Evolutionary conservation across 2,329 filamentous ascomycete species (phyloP).

Genomic region (Nothopassalora personata): DNA sequence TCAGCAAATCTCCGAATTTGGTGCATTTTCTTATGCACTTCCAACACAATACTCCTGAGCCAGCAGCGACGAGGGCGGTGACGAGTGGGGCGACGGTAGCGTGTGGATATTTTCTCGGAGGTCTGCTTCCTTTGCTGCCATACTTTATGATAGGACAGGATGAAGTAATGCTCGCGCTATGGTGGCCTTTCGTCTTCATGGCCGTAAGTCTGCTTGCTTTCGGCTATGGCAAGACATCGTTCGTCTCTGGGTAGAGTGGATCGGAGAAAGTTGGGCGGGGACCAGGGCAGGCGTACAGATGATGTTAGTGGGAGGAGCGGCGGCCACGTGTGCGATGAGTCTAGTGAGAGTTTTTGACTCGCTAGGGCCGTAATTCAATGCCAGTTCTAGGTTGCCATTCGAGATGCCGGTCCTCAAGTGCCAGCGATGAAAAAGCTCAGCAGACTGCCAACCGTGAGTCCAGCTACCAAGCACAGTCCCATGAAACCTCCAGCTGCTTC

Average conservation of each 20-base stretch:
- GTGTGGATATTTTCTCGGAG: conserved; percentile 61
- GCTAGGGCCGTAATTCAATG: conserved; percentile 2
- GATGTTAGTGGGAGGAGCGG: conserved; percentile 58
- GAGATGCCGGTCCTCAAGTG: conserved; percentile 12
- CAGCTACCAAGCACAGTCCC: conserved; percentile 81
- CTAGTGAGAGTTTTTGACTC: conserved; percentile 19
- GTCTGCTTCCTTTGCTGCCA: conserved; percentile 62
- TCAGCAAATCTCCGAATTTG: conserved; percentile 24
- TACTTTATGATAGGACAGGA: conserved; percentile 54
- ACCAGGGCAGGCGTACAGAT: conserved; percentile 59
- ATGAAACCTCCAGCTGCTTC: conserved; percentile 93
- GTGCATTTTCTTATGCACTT: conserved; percentile 46
- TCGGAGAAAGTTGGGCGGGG: conserved; percentile 42
- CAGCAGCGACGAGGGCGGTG: conserved; percentile 38
- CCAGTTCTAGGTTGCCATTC: neutral
- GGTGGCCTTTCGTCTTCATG: conserved; percentile 57
- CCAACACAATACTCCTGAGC: conserved; percentile 41
- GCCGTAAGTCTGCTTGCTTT: conserved; percentile 56
- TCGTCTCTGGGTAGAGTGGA: conserved; percentile 38
- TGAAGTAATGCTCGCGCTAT: conserved; percentile 45
- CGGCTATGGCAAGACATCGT: conserved; percentile 56
- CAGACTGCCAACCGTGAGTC: conserved; percentile 78
- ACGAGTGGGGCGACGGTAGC: conserved; percentile 61
- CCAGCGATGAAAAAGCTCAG: conserved; percentile 70
- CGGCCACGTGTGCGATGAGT: conserved; percentile 60